These are phyloP conservation scores for Paspalum notatum DNA, from an alignment of 176 grass and related monocot species.

Conservation along the genomic window DNA sequence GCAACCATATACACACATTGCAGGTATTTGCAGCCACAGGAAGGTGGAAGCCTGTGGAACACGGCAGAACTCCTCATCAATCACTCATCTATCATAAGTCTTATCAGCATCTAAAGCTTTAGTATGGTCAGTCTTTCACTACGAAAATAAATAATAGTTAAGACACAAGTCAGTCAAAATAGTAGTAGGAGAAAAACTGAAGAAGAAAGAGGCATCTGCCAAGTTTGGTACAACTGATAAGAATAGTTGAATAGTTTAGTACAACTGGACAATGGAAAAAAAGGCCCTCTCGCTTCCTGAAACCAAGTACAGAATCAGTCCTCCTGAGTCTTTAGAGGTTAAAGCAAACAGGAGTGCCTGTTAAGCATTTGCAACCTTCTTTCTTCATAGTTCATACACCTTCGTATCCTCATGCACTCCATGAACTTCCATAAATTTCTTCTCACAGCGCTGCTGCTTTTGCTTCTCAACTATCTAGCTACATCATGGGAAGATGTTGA, in stretches of 20 bases:
- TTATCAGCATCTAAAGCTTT: background rate
- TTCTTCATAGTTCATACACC: background rate
- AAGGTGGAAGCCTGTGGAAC: background rate
- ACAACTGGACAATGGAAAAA: too few relatives aligned
- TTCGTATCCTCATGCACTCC: constrained; percentile 1
- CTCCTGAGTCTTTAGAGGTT: background rate
- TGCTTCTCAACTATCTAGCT: constrained; percentile 20
- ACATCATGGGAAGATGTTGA: constrained; percentile 18
- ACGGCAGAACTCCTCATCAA: background rate
- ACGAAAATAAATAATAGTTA: background rate
- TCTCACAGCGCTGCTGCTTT: background rate
- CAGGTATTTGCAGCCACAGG: too few relatives aligned
- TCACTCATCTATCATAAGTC: background rate
- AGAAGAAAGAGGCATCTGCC: background rate
- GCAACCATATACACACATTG: background rate
- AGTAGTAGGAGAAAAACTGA: background rate
- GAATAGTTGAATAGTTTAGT: background rate
- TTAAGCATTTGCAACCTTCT: background rate
- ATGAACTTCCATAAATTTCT: constrained; percentile 21
- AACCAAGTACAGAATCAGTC: background rate
- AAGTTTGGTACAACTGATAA: background rate
- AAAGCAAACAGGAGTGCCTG: background rate
- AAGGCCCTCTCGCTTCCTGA: background rate
- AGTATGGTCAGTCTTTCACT: background rate
- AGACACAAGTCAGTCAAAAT: background rate